Percentiles rank a stretch among this genome's conserved stretches.
Conservation (phyloP, 2,329 filamentous ascomycete genomes). For the Leptographium radiaticola region DNA sequence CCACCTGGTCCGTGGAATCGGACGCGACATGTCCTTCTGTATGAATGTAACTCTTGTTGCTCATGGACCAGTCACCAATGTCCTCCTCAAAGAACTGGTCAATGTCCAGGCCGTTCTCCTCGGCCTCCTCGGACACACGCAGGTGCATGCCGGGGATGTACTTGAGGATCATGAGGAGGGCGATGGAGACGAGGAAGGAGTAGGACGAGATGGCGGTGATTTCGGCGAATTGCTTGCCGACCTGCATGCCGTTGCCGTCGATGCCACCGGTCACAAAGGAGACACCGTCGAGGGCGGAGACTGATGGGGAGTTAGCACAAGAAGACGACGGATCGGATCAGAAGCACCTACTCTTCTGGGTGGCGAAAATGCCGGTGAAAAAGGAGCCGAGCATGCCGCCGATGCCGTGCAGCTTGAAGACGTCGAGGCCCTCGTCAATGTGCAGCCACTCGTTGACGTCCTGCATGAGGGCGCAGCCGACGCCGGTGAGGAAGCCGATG, state of each 20-base stretch:
- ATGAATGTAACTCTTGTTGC: not conserved
- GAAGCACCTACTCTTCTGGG: conserved; percentile 18
- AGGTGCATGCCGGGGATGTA: conserved; percentile 44
- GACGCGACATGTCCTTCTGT: not conserved
- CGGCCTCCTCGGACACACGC: conserved; percentile 39
- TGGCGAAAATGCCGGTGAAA: conserved; percentile 44
- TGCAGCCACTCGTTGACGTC: conserved; percentile 36
- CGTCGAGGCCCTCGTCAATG: conserved; percentile 45
- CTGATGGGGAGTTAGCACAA: conserved; percentile 11
- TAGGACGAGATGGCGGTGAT: conserved; percentile 41
- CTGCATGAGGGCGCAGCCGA: conserved; percentile 31
- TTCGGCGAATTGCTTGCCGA: conserved; percentile 44
- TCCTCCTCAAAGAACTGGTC: conserved; percentile 33
- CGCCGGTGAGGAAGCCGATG: conserved; percentile 37
- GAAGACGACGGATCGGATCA: not conserved
- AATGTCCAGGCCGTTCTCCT: conserved; percentile 38
- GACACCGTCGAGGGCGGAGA: conserved; percentile 38
- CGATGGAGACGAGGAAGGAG: conserved; percentile 38
- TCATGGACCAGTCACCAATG: conserved; percentile 13
- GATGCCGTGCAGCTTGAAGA: conserved; percentile 46
- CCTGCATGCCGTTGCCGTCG: conserved; percentile 38
- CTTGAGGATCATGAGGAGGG: conserved; percentile 41
- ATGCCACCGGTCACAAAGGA: conserved; percentile 29
- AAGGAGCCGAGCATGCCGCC: conserved; percentile 45
- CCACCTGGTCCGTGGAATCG: not conserved